A percentile compares a stretch with the other conserved stretches of the same genome.
phyloP scores from a whole-genome alignment of 2,329 filamentous ascomycete genomes.

The Fusarium sp. region DNA sequence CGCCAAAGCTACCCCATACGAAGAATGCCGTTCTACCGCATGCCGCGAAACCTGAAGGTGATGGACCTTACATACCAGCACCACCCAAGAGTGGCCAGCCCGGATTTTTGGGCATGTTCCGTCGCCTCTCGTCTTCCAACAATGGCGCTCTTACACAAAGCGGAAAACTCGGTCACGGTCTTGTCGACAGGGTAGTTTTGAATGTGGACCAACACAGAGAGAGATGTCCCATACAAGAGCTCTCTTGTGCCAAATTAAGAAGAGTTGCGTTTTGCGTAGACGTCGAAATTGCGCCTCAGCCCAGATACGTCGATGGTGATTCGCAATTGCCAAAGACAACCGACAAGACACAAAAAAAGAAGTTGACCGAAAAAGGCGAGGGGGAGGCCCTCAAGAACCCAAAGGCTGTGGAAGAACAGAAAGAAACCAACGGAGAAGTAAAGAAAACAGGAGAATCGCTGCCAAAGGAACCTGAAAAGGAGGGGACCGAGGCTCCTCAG shows the following conservation, averaged over 20 bases:
- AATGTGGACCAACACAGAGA: slow-evolving; percentile 87
- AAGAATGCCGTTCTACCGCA: slow-evolving; percentile 71
- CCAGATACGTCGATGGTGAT: slow-evolving; percentile 76
- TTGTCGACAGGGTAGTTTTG: slow-evolving; percentile 83
- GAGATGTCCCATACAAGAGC: slow-evolving; percentile 80
- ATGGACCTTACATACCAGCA: slow-evolving; percentile 77
- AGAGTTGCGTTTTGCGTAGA: slow-evolving; percentile 96
- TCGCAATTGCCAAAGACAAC: slow-evolving; percentile 54
- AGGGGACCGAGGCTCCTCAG: slow-evolving; percentile 45
- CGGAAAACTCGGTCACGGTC: slow-evolving; percentile 63
- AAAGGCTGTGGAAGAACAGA: slow-evolving; percentile 65
- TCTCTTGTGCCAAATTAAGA: slow-evolving; percentile 83
- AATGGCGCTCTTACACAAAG: slow-evolving; percentile 49
- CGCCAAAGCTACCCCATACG: slow-evolving; percentile 61
- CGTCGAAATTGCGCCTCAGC: slow-evolving; percentile 92
- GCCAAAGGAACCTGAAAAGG: slow-evolving; percentile 56
- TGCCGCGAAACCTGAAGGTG: slow-evolving; percentile 65
- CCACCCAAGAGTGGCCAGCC: slow-evolving; percentile 76
- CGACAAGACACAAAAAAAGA: slow-evolving; percentile 69
- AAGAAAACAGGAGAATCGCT: slow-evolving; percentile 57
- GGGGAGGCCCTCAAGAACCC: slow-evolving; percentile 78
- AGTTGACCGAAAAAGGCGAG: slow-evolving; percentile 76
- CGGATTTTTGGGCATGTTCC: slow-evolving; percentile 84
- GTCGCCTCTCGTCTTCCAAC: slow-evolving; percentile 80
- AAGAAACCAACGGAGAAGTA: slow-evolving; percentile 53